Base-by-base conservation (phyloP, 306 rosid species). In the Spatholobus suberectus region DNA sequence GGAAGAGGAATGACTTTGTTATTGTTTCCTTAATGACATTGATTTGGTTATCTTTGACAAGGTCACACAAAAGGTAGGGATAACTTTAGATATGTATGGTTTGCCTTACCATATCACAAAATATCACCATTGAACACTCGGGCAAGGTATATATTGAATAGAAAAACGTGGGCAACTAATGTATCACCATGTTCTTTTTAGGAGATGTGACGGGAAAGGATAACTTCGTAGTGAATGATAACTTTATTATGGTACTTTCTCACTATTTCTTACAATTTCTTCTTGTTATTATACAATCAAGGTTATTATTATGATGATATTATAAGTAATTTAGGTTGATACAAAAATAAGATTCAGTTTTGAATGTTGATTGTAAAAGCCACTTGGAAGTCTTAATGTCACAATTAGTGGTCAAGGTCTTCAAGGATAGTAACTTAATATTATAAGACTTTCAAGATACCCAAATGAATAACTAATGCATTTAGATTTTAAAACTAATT, bases 121-220 rank as follows among this genome's bases (percentile, higher is more conserved):
- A 59, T 51, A 66, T 82, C 57, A 70, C 76, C 43, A 61, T 77
- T 74, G 70, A 69, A 54, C 23, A 12, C 20, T 83, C 24, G 54
- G 82, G 84, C 86, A 52, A 73, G 82, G 88, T 41, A 79, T 73
- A 73, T 24, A 32, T 43, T 41, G 34, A 70, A 62, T 47, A 41
- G 73, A 61, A 72, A n/a, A 69, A 70, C 70, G 15, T 81, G 61
- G 77, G 81, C 34, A 81, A 34, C 67, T 21, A 20, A 67, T 78
- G 74, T 61, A 27, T 71, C 65, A 14, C 27, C 77, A 41, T 78
- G 70, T 73, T 82, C 66, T 61, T 37, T 54, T 82, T 71, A 81
- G 82, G 83, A 82, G 79, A 75, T 82, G 87, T 70, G 87, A 76
- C 65, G 75, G 76, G 75, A 85, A 66, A 38, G 78, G 82, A 79